Percentiles rank a stretch among this genome's conserved stretches.
phyloP scores from a whole-genome alignment of 2,329 filamentous ascomycete genomes.

The Thelonectria discophora region DNA sequence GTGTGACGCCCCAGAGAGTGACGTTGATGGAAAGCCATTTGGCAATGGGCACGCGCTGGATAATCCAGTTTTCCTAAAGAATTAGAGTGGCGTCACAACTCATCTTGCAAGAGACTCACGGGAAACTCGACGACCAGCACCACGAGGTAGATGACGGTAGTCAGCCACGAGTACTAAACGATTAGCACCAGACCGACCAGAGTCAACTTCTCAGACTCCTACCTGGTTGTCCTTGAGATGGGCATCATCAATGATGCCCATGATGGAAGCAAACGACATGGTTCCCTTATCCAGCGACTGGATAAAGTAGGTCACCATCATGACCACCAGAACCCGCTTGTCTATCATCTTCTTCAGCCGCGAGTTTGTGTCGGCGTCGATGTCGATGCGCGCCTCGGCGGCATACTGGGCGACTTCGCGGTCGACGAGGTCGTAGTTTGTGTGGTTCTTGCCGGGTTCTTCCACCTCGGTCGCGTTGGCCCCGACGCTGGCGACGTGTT shows the following conservation, averaged over 20 bases:
- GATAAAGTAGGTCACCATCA: constrained; percentile 78
- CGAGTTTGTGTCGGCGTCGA: constrained; percentile 67
- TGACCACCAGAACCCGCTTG: constrained; percentile 71
- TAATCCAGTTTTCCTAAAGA: constrained; percentile 58
- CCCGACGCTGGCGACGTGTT: constrained; percentile 4
- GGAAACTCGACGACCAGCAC: constrained; percentile 77
- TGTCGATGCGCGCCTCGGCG: constrained; percentile 61
- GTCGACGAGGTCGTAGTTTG: constrained; percentile 64
- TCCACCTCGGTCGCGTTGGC: constrained; percentile 43
- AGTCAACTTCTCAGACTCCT: not conserved
- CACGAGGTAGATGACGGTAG: constrained; percentile 77
- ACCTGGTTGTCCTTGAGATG: constrained; percentile 47
- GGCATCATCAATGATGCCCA: constrained; percentile 64
- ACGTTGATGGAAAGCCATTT: constrained; percentile 72
- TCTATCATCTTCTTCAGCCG: constrained; percentile 73
- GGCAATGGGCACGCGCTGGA: constrained; percentile 70
- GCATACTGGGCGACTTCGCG: constrained; percentile 74
- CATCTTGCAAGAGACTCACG: not conserved
- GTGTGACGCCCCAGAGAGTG: constrained; percentile 67
- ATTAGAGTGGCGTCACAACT: too few species aligned
- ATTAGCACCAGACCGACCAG: not conserved
- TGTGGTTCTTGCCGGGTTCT: constrained; percentile 50
- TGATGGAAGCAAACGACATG: constrained; percentile 70
- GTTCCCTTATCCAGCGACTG: constrained; percentile 76
- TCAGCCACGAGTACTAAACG: constrained; percentile 72